Conservation (phyloP, 2,329 filamentous ascomycete species). For the Sordariomycetes sp. region DNA sequence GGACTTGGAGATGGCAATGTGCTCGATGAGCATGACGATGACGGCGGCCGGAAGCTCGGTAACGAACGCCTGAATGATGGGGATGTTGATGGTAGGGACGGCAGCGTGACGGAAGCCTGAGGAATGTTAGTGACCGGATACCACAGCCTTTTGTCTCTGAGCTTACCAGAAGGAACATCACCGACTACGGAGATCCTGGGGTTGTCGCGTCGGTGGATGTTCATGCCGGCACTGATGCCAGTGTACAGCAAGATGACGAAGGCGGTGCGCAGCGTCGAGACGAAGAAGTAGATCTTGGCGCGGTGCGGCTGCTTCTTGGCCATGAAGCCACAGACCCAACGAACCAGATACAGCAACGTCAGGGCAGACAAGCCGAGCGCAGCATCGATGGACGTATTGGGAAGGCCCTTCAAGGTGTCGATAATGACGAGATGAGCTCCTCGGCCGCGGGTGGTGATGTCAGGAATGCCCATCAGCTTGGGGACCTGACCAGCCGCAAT, state of each 20-base stretch:
- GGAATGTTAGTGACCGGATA: no score
- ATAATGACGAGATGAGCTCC: constrained; percentile 41
- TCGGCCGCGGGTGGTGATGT: constrained; percentile 35
- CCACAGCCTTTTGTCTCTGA: background rate
- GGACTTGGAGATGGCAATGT: constrained; percentile 76
- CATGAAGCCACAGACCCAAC: constrained; percentile 50
- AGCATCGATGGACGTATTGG: constrained; percentile 52
- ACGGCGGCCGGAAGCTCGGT: constrained; percentile 62
- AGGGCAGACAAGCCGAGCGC: constrained; percentile 65
- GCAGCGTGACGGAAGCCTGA: constrained; percentile 61
- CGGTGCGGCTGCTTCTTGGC: constrained; percentile 58
- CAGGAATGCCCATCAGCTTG: constrained; percentile 39
- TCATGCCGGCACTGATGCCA: constrained; percentile 64
- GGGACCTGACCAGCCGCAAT: constrained; percentile 41
- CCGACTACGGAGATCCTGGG: constrained; percentile 57
- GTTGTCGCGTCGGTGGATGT: constrained; percentile 46
- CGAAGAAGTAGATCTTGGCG: constrained; percentile 68
- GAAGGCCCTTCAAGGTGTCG: constrained; percentile 36
- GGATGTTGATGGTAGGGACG: constrained; percentile 50
- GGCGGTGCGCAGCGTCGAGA: constrained; percentile 66
- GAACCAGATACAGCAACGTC: constrained; percentile 58
- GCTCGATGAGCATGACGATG: constrained; percentile 72
- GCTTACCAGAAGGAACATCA: constrained; percentile 56
- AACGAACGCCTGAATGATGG: constrained; percentile 54
- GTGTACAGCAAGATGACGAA: constrained; percentile 79